Percentiles rank a stretch among this genome's conserved stretches.
Evolutionary conservation across 768 basidiomycete species (phyloP).

Genomic region (Leccinum truebloodii): DNA sequence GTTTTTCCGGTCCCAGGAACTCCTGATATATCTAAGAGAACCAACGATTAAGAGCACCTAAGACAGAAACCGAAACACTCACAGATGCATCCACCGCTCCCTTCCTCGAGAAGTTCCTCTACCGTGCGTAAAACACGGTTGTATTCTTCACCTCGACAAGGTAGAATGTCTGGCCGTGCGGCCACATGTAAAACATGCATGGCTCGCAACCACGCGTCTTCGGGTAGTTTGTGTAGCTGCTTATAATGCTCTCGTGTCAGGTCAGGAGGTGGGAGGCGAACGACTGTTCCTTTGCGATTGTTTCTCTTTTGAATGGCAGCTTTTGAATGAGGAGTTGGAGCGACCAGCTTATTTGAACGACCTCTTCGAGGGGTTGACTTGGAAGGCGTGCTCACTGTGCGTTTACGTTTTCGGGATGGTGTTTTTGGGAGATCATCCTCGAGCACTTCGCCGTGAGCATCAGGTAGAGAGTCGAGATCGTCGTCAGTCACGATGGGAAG

Average conservation of each 20-base stretch:
- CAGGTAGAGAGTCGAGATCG: slow-evolving; percentile 29
- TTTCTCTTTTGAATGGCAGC: slow-evolving; percentile 55
- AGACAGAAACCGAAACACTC: slow-evolving; percentile 30
- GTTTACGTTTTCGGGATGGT: slow-evolving; percentile 56
- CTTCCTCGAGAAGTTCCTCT: slow-evolving; percentile 85
- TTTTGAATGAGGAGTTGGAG: slow-evolving; percentile 78
- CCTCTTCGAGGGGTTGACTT: slow-evolving; percentile 38
- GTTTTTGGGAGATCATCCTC: slow-evolving; percentile 45
- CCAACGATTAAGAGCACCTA: slow-evolving; percentile 2
- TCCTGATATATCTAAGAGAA: slow-evolving; percentile 82
- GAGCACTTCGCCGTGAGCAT: slow-evolving; percentile 26
- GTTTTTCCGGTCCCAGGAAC: slow-evolving; percentile 99
- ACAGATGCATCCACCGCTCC: slow-evolving; percentile 96
- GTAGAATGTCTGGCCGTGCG: slow-evolving; percentile 84
- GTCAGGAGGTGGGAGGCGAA: slow-evolving; percentile 39
- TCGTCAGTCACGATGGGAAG: slow-evolving; percentile 15
- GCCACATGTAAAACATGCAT: slow-evolving; percentile 94
- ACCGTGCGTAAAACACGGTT: slow-evolving; percentile 71
- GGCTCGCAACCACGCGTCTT: slow-evolving; percentile 82
- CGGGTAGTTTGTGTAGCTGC: slow-evolving; percentile 53
- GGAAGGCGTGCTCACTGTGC: slow-evolving; percentile 27
- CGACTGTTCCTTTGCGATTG: slow-evolving; percentile 28
- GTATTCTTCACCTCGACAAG: slow-evolving; percentile 88
- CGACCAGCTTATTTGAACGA: slow-evolving; percentile 44
- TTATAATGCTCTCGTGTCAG: slow-evolving; percentile 38